Base-by-base conservation (phyloP, 192 early-diverging fungal genomes). In the Podila verticillata region DNA sequence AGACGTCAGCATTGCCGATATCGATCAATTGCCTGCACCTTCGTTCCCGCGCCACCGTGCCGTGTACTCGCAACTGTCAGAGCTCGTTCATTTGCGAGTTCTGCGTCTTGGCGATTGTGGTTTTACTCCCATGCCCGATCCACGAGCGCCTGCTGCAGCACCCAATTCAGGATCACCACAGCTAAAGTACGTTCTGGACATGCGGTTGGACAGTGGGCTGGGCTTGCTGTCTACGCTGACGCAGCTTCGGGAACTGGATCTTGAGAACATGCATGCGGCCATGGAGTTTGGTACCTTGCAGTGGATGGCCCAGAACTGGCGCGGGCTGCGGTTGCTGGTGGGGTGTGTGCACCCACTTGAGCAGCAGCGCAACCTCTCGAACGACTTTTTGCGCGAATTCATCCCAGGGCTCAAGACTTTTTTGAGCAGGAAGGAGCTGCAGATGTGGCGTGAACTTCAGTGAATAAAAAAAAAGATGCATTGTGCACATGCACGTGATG, bases 281-380 rank as follows among this genome's bases (percentile, higher is more conserved):
- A 65, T 75, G 34, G 65, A 68, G 22, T 56, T 75, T 17, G 44
- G 48, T 15, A 67, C 68, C 1, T 29, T 75, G 1, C 32, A 65
- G 32, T 75, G 66, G 74, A 64, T 75, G 57, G 31, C 58, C 1
- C 35, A 57, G 17, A 29, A 69, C 31, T 75, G 74, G 74, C 60
- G 58, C 8, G 28, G n/a, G 17, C 32, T 67, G 56, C 48, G 26
- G n/a, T 29, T 24, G 28, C 49, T 74, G 19, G 22, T 69, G 17
- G 70, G 70, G 7, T 49, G 62, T 28, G 70, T 72, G 4, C 68
- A 70, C 22, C 68, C 68, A n/a, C 31, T 48, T 20, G 29, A 12
- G 5, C 31, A 49, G 19, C 57, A 74, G 13, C 36, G 54, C 10
- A 19, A 47, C 19, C 34, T 54, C 13, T 61, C 72, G 26, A 65